These are phyloP conservation scores for Thelonectria discophora DNA, from an alignment of 2,329 filamentous ascomycete species.

Conservation along the genomic window DNA sequence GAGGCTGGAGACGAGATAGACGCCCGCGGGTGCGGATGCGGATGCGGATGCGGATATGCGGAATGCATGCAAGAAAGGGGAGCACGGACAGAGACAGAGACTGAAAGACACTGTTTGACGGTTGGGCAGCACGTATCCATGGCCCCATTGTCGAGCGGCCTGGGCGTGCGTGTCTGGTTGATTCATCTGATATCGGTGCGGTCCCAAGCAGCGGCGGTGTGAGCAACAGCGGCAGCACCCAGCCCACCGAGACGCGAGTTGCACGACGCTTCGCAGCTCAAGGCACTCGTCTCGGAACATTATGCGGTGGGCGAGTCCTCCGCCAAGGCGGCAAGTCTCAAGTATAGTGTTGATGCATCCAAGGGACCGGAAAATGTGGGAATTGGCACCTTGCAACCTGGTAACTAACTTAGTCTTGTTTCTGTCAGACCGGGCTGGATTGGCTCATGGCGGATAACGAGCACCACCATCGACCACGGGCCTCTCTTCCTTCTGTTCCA, in stretches of 20 bases:
- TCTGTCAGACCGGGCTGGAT: neutral
- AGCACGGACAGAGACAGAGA: slow-evolving; percentile 6
- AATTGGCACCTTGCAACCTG: neutral
- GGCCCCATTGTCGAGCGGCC: neutral
- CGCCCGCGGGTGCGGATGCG: slow-evolving; percentile 18
- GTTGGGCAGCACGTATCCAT: neutral
- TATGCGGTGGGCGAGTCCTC: slow-evolving; percentile 36
- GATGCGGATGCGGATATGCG: slow-evolving; percentile 26
- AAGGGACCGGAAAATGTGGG: slow-evolving; percentile 6
- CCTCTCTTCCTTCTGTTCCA: neutral
- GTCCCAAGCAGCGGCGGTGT: neutral
- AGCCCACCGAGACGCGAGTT: too few relatives aligned
- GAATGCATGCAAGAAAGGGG: slow-evolving; percentile 16
- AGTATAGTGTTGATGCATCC: slow-evolving; percentile 25
- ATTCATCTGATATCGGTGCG: neutral
- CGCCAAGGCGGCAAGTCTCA: slow-evolving; percentile 31
- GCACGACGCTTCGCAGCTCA: neutral
- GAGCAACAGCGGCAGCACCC: neutral
- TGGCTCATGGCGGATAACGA: neutral
- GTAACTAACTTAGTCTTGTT: neutral
- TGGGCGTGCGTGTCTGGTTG: too few relatives aligned
- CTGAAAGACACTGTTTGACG: neutral
- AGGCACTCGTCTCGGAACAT: slow-evolving; percentile 38
- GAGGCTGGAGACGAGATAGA: slow-evolving; percentile 26
- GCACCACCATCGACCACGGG: neutral